phyloP scores from a whole-genome alignment of 106 monocot species.

The Dendrobium chrysotoxum region DNA sequence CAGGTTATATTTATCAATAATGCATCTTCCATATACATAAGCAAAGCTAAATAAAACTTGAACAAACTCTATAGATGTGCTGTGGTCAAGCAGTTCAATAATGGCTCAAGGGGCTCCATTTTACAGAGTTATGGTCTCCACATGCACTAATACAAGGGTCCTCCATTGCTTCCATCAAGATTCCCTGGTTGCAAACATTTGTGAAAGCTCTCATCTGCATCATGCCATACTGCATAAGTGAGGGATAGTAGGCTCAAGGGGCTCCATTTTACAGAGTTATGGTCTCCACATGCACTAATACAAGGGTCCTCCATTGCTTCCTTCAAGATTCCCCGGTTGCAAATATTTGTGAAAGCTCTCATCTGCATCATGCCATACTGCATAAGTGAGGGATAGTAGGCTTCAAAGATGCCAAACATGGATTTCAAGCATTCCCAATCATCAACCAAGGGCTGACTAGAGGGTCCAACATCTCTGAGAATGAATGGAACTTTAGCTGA shows the following conservation, averaged over 20 bases:
- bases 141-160: slow-evolving; percentile 40
- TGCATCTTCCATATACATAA: neutral
- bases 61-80: neutral
- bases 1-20: neutral
- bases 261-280: slow-evolving; percentile 28
- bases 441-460: slow-evolving; percentile 46
- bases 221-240: slow-evolving; percentile 76
- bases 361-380: slow-evolving; percentile 82
- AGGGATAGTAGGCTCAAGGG: slow-evolving; percentile 9
- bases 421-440: slow-evolving; percentile 64
- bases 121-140: slow-evolving; percentile 18
- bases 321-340: slow-evolving; percentile 42
- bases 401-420: slow-evolving; percentile 58
- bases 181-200: slow-evolving; percentile 65
- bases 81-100: slow-evolving; percentile 29
- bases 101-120: slow-evolving; percentile 25
- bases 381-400: slow-evolving; percentile 40
- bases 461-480: slow-evolving; percentile 24
- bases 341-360: slow-evolving; percentile 77
- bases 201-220: slow-evolving; percentile 76
- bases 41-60: neutral
- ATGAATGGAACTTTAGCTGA: slow-evolving; percentile 19
- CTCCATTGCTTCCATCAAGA: slow-evolving; percentile 36
- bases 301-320: slow-evolving; percentile 44
- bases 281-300: slow-evolving; percentile 29